These are phyloP conservation scores for Dictyophora rubrovolvata DNA, from an alignment of 768 basidiomycete genomes.

Conservation along the genomic window DNA sequence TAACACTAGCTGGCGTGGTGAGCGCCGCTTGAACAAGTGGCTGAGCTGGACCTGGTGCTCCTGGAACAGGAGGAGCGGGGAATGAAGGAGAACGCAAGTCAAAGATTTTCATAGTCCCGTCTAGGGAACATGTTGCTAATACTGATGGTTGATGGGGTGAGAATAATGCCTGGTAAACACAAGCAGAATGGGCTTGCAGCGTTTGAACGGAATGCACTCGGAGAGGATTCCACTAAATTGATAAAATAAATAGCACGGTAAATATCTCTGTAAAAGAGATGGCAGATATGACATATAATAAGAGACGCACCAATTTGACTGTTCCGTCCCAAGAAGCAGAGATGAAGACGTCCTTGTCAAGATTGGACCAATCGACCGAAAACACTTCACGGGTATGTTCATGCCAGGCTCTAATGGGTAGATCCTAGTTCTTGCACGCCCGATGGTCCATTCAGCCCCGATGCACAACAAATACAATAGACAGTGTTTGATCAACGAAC, in stretches of 20 bases:
- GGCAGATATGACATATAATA: not conserved
- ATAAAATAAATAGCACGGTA: not conserved
- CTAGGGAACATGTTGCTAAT: conserved; percentile 75
- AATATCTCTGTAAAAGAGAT: not conserved
- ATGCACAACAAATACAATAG: conserved; percentile 3
- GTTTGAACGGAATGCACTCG: conserved; percentile 70
- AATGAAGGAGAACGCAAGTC: conserved; percentile 32
- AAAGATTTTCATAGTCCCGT: conserved; percentile 78
- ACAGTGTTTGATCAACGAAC: conserved; percentile 13
- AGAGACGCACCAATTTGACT: conserved; percentile 68
- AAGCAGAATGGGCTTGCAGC: conserved; percentile 71
- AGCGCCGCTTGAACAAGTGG: conserved; percentile 63
- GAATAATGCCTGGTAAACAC: conserved; percentile 86
- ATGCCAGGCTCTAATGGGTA: conserved; percentile 86
- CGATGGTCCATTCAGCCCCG: conserved; percentile 22
- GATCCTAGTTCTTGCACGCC: conserved; percentile 43
- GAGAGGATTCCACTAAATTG: conserved; percentile 74
- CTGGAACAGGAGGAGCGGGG: conserved; percentile 22
- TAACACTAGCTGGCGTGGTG: conserved; percentile 67
- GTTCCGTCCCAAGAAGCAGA: conserved; percentile 90
- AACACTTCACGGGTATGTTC: conserved; percentile 92
- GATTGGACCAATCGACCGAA: conserved; percentile 92
- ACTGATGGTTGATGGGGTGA: conserved; percentile 84
- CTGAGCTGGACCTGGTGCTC: conserved; percentile 42
- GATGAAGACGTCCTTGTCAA: conserved; percentile 78